A percentile compares a stretch with the other conserved stretches of the same genome.
These are phyloP conservation scores for Hypoxylon lenormandii DNA, from an alignment of 495 filamentous ascomycete genomes.

Conservation along the genomic window DNA sequence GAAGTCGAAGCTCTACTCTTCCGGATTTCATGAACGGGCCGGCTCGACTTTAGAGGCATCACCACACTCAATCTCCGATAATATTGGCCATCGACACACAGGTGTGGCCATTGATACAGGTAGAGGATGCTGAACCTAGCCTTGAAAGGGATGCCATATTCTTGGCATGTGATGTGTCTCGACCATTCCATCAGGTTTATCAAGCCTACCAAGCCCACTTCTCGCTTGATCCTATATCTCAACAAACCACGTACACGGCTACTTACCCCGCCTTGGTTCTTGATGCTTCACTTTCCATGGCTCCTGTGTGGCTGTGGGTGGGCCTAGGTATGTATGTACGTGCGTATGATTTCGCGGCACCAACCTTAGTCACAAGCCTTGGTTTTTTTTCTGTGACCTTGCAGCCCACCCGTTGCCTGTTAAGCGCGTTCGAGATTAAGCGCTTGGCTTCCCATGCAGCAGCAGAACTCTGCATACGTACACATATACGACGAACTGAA, in stretches of 20 bases:
- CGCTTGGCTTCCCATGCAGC: constrained; percentile 24
- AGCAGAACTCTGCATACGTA: constrained; percentile 3
- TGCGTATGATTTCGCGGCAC: constrained; percentile 25
- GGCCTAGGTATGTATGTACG: constrained; percentile 22
- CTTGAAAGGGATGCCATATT: constrained; percentile 25
- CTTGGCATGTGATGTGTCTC: constrained; percentile 43
- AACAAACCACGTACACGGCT: constrained; percentile 17
- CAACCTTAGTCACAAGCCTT: constrained; percentile 10
- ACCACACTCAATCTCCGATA: background rate
- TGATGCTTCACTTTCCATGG: constrained; percentile 7
- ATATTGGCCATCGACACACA: constrained; percentile 8
- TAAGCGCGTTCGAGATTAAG: constrained; percentile 31
- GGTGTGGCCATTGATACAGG: too few species aligned
- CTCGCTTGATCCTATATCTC: constrained; percentile 22
- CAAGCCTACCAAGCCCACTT: background rate
- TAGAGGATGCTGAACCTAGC: constrained; percentile 16
- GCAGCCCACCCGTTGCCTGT: constrained; percentile 7
- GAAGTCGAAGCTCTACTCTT: constrained; percentile 11
- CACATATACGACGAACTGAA: background rate
- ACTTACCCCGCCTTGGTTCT: constrained; percentile 42
- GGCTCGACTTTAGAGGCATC: background rate
- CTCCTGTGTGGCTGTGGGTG: background rate
- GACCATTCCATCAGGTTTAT: constrained; percentile 35
- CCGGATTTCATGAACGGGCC: constrained; percentile 9
- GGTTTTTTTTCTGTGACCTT: constrained; percentile 13